Percentiles rank a stretch among this genome's conserved stretches.
These are phyloP conservation scores for Penicillium rolfsii DNA, from an alignment of 2,329 filamentous ascomycete genomes.

Conservation along the genomic window DNA sequence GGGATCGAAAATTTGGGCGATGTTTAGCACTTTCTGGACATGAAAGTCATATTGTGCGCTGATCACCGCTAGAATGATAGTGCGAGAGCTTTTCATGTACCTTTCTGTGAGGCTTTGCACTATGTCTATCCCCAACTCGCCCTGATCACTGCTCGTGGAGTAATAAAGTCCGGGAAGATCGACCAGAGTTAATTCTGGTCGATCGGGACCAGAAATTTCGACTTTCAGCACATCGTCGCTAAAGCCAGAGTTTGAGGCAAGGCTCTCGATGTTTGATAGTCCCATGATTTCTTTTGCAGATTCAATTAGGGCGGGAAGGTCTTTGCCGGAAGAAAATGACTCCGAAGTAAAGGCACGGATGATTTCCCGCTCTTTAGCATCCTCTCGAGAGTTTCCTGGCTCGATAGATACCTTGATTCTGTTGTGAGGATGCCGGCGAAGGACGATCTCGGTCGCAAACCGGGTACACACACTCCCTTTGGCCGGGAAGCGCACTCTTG, in stretches of 20 bases:
- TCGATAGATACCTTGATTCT: slow-evolving; percentile 52
- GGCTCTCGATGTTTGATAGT: slow-evolving; percentile 29
- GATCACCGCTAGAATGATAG: slow-evolving; percentile 53
- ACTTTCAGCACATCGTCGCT: slow-evolving; percentile 60
- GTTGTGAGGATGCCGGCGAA: slow-evolving; percentile 47
- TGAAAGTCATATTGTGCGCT: slow-evolving; percentile 49
- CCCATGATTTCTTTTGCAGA: slow-evolving; percentile 59
- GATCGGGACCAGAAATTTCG: slow-evolving; percentile 62
- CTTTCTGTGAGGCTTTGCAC: slow-evolving; percentile 47
- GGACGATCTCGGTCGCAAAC: slow-evolving; percentile 63
- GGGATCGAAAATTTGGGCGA: slow-evolving; percentile 40
- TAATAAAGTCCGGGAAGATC: slow-evolving; percentile 64
- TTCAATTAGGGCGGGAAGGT: slow-evolving; percentile 55
- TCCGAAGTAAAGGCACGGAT: slow-evolving; percentile 15
- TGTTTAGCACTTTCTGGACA: slow-evolving; percentile 47
- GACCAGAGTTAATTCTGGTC: slow-evolving; percentile 63
- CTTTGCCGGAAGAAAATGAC: slow-evolving; percentile 23
- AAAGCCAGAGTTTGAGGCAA: slow-evolving; percentile 19
- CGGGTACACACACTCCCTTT: slow-evolving; percentile 62
- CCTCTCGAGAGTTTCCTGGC: slow-evolving; percentile 30
- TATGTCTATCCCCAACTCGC: slow-evolving; percentile 58
- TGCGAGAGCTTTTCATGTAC: slow-evolving; percentile 33
- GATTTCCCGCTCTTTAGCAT: slow-evolving; percentile 13
- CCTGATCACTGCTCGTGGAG: slow-evolving; percentile 50
- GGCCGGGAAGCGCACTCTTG: slow-evolving; percentile 61